Evolutionary conservation across 805 yeast genomes (phyloP).

Genomic region (Scheffersomyces amazonensis): DNA sequence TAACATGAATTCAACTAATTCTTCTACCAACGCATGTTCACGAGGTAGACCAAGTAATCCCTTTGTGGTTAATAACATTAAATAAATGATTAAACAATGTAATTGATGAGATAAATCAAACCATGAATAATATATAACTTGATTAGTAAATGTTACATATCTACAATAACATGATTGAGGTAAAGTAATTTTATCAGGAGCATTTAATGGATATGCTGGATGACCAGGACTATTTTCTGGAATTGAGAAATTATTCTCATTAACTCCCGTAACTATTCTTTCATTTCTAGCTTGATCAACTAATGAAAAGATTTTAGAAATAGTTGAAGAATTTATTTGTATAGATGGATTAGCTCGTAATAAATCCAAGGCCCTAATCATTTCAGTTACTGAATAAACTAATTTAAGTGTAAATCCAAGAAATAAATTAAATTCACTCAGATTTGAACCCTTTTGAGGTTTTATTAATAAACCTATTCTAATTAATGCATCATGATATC

Average conservation of each 20-base stretch:
- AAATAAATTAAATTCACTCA: constrained; percentile 25
- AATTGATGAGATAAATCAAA: constrained; percentile 52
- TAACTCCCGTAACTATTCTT: constrained; percentile 22
- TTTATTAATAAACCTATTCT: constrained; percentile 22
- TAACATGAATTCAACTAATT: constrained; percentile 17
- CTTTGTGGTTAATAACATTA: constrained; percentile 32
- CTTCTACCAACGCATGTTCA: constrained; percentile 23
- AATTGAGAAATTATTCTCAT: constrained; percentile 17
- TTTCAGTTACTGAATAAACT: constrained; percentile 24
- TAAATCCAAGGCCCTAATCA: constrained; percentile 19
- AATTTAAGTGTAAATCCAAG: constrained; percentile 29
- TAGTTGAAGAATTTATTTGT: constrained; percentile 16
- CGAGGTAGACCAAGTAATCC: constrained; percentile 35
- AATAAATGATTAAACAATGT: constrained; percentile 31
- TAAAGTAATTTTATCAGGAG: constrained; percentile 10
- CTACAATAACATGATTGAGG: constrained; percentile 22
- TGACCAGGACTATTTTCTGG: constrained; percentile 25
- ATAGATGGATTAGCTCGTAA: constrained; percentile 13
- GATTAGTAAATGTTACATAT: constrained; percentile 2
- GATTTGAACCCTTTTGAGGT: constrained; percentile 4
- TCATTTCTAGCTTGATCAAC: constrained; percentile 24
- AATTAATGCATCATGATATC: constrained; percentile 29
- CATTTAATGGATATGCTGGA: constrained; percentile 18
- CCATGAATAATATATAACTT: constrained; percentile 37
- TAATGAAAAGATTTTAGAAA: constrained; percentile 31